These are phyloP conservation scores for Collariella sp. DNA, from an alignment of 495 filamentous ascomycete genomes.

Conservation along the genomic window DNA sequence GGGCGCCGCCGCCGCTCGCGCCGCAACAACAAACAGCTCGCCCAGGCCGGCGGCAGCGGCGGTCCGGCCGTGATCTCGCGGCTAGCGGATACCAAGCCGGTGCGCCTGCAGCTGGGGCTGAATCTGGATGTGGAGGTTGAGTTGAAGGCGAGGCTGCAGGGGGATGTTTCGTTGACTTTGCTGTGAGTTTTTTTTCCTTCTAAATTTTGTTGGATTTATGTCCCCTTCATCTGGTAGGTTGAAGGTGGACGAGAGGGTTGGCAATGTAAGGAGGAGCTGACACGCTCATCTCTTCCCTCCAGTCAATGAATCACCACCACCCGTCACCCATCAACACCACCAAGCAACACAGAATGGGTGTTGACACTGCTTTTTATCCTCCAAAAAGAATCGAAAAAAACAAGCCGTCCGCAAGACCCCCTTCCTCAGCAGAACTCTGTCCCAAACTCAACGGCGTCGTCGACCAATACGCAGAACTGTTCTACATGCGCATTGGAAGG, in stretches of 20 bases:
- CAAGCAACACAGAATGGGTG: neutral
- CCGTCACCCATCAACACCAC: neutral
- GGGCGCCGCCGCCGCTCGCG: conserved; percentile 19
- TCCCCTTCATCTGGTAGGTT: conserved; percentile 1
- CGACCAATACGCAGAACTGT: conserved; percentile 14
- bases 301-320: neutral
- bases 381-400: conserved; percentile 22
- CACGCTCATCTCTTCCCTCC: neutral
- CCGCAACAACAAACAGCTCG: conserved; percentile 20
- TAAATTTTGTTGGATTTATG: neutral
- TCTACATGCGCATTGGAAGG: conserved; percentile 21
- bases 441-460: conserved; percentile 2
- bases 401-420: conserved; percentile 12
- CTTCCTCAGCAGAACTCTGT: conserved; percentile 6
- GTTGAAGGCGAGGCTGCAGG: conserved; percentile 29
- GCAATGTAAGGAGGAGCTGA: neutral
- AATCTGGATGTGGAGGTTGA: conserved; percentile 32
- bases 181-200: conserved; percentile 22
- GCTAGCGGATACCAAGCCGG: conserved; percentile 28
- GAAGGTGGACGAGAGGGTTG: too few species aligned
- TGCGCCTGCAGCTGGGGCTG: conserved; percentile 27
- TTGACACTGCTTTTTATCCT: too few species aligned
- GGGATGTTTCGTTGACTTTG: conserved; percentile 29
- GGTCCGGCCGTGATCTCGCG: conserved; percentile 14
- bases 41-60: conserved; percentile 7